These are phyloP conservation scores for Albatrellus sp. DNA, from an alignment of 1,284 basidiomycete genomes.

Conservation along the genomic window DNA sequence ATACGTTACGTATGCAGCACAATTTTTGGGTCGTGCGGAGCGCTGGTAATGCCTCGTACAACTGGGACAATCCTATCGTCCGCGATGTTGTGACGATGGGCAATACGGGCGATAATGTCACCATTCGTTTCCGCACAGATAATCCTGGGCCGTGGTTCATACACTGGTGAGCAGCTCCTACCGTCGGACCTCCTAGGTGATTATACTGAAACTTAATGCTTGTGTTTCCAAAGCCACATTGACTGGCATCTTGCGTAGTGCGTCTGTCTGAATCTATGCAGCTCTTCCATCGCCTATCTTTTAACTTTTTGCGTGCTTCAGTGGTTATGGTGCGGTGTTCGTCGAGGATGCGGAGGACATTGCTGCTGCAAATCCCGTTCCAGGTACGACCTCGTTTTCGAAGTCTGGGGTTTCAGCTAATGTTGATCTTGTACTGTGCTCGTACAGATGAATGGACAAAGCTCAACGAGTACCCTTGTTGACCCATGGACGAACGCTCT, in stretches of 20 bases:
- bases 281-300: too few relatives aligned
- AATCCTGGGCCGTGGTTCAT: neutral
- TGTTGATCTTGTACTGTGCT: too few relatives aligned
- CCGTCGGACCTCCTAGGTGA: neutral
- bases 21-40: constrained; percentile 18
- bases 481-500: too few relatives aligned
- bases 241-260: neutral
- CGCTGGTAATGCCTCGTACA: constrained; percentile 15
- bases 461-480: too few relatives aligned
- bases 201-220: neutral
- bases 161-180: neutral
- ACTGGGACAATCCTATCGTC: constrained; percentile 18
- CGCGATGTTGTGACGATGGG: constrained; percentile 21
- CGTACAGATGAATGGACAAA: too few relatives aligned
- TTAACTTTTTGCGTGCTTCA: too few relatives aligned
- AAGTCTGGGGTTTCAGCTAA: too few relatives aligned
- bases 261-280: too few relatives aligned
- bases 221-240: neutral
- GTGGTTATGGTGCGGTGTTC: too few relatives aligned
- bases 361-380: too few relatives aligned
- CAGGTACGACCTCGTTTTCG: too few relatives aligned
- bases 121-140: neutral
- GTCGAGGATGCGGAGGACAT: too few relatives aligned
- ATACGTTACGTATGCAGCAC: constrained; percentile 6
- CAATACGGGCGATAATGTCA: neutral